Base-by-base conservation (phyloP, 768 basidiomycete species). In the Termitomyces sp. region DNA sequence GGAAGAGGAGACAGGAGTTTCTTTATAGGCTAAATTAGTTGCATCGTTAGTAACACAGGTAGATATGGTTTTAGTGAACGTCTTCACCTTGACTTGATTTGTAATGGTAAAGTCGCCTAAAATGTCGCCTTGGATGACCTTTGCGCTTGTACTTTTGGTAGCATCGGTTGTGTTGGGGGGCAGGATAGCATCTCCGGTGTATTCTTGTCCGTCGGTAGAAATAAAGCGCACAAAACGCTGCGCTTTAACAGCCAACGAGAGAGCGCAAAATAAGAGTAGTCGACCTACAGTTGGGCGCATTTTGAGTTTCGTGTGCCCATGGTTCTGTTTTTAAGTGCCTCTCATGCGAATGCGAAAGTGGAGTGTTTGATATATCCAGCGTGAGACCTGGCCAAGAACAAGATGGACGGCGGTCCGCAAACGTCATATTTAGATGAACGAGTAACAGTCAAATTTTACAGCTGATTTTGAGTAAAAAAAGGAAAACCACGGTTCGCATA, bases 171-270 rank as follows among this genome's bases (percentile, higher is more conserved):
- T 61, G 22, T 55, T 50, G 13, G 55, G 27, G 12, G 63, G 64
- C 20, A 68, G 59, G 49, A 69, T 69, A 22, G 65, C 68, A 47
- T 69, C 68, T 3, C 68, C 68, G 14, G 63, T 65, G 49, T 69
- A 69, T 56, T 67, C 67, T n/a, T 59, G 55, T 32, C 65, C 67
- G 49, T 69, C 68, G 1, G 62, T 67, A 8, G 68, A 66, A 31
- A 66, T 60, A 56, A 69, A 69, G 39, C 68, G 68, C 39, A 69
- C 68, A 56, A 69, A 61, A 20, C 68, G 67, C 49, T 66, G 55
- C 14, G 64, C 65, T 50, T 65, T 53, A n/a, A 53, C 64, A 24
- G 53, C 60, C 46, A 64, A 48, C 29, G 37, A 56, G 16, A 61
- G 48, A 24, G 56, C 44, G 26, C 36, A 64, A 13, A 59, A 24